Evolutionary conservation across 1,139 yeast species (phyloP), one percentile per base, ranked within the genome.

Genomic region (Candida dubliniensis): DNA sequence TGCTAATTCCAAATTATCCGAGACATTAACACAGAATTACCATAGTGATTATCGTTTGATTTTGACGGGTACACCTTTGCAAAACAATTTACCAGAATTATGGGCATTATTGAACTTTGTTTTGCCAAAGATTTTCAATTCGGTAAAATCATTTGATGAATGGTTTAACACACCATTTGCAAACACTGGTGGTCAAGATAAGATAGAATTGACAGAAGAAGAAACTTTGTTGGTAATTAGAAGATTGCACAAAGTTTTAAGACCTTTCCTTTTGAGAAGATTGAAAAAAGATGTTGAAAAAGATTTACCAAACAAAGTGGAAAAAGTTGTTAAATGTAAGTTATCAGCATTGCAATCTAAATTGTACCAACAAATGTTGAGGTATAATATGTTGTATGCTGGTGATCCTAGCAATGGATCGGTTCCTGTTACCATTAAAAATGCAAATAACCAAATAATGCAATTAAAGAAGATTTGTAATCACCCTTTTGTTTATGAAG

Each of bases 401-500:
- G 84, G 84, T 46, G 83, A 79, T 50, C 69, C 70, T 6, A 58
- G 59, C 36, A 70, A 70, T 39, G 66, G 76, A 50, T 59, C 56
- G 38, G 69, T 77, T 45, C 74, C 76, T 42, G 69, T 77, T 10
- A 82, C 85, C 26, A 78, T 91, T 48, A 88, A 91, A 70, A 91
- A 96, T 47, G 82, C 89, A 56, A 89, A 90, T 61, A 89, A 90
- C 59, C 90, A 90, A 60, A 81, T 93, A 45, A 93, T 93, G 99
- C 99, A 93, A 67, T 75, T 93, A 66, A 81, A 96, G 58, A 93
- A 93, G 65, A 90, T 93, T 55, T 93, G 98, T 71, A 93, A 93
- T 63, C 99, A 93, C 71, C 99, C 99, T 1, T 93, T 86, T 70
- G 98, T 93, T 12, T 93, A 89, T 65, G 96, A 88, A 60, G 98